Evolutionary conservation across 2,329 filamentous ascomycete genomes (phyloP).

Genomic region (Didymella sp.): DNA sequence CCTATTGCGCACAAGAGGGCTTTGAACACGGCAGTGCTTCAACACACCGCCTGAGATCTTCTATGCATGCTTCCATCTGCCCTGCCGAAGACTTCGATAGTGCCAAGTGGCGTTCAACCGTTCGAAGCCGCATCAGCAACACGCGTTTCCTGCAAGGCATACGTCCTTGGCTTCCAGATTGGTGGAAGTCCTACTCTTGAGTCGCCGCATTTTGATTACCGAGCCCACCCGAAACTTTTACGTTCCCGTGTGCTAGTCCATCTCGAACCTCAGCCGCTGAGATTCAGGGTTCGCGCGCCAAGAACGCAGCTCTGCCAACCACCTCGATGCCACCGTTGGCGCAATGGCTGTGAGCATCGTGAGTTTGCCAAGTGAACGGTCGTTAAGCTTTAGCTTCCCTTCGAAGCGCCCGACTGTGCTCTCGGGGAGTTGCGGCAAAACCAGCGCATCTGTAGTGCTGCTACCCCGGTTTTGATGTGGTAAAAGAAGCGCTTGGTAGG

Average conservation of each 20-base stretch:
- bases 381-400: background rate
- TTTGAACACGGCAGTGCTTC: background rate
- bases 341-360: background rate
- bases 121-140: conserved; percentile 4
- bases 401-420: background rate
- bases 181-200: conserved; percentile 3
- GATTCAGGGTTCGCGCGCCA: conserved; percentile 7
- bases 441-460: background rate
- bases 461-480: conserved; percentile 21
- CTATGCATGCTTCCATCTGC: conserved; percentile 14
- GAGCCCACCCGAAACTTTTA: conserved; percentile 14
- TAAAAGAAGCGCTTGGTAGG: conserved; percentile 17
- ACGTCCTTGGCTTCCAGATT: conserved; percentile 12
- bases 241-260: conserved; percentile 3
- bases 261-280: background rate
- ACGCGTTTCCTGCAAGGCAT: conserved; percentile 12
- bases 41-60: conserved; percentile 13
- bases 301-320: conserved; percentile 16
- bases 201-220: conserved; percentile 9
- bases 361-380: conserved; percentile 6
- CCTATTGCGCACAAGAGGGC: background rate
- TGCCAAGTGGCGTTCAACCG: conserved; percentile 14
- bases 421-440: conserved; percentile 14
- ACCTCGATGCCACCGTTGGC: background rate
- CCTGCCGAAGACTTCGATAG: conserved; percentile 2